These are phyloP conservation scores for Hyaloscypha variabilis DNA, from an alignment of 495 filamentous ascomycete species.

Conservation along the genomic window DNA sequence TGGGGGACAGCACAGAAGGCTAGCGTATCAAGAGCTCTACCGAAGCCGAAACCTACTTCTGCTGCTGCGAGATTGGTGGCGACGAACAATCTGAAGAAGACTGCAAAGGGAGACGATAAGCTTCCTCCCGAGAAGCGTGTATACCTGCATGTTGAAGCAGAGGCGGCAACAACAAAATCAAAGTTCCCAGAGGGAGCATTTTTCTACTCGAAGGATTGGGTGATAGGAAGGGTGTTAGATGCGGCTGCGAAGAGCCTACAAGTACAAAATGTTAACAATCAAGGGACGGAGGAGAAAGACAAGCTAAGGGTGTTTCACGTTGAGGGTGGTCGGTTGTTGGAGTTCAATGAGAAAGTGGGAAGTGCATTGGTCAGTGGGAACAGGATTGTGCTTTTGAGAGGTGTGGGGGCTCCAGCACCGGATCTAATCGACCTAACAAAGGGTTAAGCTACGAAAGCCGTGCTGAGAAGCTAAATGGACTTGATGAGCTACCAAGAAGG, in stretches of 20 bases:
- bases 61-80: conserved; percentile 61
- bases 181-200: conserved; percentile 80
- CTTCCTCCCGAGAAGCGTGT: conserved; percentile 77
- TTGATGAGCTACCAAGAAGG: conserved; percentile 1
- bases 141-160: conserved; percentile 85
- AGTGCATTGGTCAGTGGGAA: conserved; percentile 74
- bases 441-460: conserved; percentile 3
- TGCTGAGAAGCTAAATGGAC: neutral
- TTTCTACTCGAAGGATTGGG: conserved; percentile 86
- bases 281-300: conserved; percentile 74
- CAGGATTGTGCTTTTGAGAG: conserved; percentile 85
- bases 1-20: conserved; percentile 69
- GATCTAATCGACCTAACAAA: conserved; percentile 43
- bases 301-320: conserved; percentile 87
- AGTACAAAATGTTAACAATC: conserved; percentile 88
- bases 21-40: conserved; percentile 51
- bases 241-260: conserved; percentile 80
- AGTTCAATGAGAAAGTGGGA: conserved; percentile 82
- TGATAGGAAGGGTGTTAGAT: conserved; percentile 84
- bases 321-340: conserved; percentile 81
- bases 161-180: conserved; percentile 73
- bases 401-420: conserved; percentile 66
- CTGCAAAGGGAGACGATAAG: conserved; percentile 85
- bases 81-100: conserved; percentile 76
- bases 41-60: conserved; percentile 62